Evolutionary conservation across 441 rosid species (phyloP).

Genomic region (Syzygium malaccense): DNA sequence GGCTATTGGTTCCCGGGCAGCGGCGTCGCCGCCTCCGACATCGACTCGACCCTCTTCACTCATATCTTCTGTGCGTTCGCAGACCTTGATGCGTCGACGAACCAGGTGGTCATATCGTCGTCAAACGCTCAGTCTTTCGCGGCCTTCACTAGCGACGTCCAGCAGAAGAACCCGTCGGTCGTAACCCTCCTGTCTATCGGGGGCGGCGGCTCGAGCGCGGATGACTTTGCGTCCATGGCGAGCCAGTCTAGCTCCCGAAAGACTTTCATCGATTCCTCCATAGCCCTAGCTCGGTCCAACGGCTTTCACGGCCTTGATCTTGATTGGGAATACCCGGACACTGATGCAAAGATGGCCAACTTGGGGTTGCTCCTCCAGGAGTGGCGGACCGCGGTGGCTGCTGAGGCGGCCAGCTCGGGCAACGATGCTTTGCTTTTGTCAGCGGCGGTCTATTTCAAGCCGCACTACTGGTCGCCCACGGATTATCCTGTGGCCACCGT

Average conservation of each 20-base stretch:
- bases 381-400: conserved; percentile 19
- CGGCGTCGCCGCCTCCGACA: conserved; percentile 4
- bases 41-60: conserved; percentile 32
- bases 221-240: conserved; percentile 15
- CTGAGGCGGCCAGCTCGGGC: conserved; percentile 13
- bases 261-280: conserved; percentile 29
- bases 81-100: conserved; percentile 16
- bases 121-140: conserved; percentile 3
- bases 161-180: conserved; percentile 27
- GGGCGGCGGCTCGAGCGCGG: neutral
- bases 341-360: conserved; percentile 12
- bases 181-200: conserved; percentile 24
- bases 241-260: conserved; percentile 11
- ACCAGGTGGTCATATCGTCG: conserved; percentile 8
- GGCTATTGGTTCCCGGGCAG: conserved; percentile 22
- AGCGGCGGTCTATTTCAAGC: conserved; percentile 35
- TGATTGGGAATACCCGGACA: neutral
- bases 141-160: conserved; percentile 16
- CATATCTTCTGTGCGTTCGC: conserved; percentile 34
- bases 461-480: conserved; percentile 13
- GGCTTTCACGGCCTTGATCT: conserved; percentile 37
- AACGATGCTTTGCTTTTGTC: conserved; percentile 14
- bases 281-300: conserved; percentile 21
- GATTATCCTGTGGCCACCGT: conserved; percentile 33
- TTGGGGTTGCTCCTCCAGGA: conserved; percentile 24